Evolutionary conservation across 257 asterid genomes (phyloP).

Genomic region (Cynanchum wilfordii): DNA sequence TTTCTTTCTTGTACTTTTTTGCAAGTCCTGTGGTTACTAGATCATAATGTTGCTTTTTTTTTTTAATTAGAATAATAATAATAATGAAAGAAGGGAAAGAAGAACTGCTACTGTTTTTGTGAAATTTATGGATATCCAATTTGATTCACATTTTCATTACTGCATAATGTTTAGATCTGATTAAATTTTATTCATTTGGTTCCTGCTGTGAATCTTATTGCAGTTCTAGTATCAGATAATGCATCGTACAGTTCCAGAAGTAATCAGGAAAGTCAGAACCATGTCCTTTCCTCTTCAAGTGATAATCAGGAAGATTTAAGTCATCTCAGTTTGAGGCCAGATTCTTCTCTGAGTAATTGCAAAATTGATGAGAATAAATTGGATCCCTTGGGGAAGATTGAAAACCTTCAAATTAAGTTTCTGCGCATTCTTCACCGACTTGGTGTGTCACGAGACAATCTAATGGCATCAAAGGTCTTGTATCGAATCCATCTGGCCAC

Average conservation of each 20-base stretch:
- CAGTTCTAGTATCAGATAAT: conserved; percentile 39
- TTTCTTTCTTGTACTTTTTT: background rate
- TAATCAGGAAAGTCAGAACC: conserved; percentile 13
- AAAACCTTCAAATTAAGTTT: conserved; percentile 67
- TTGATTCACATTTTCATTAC: background rate
- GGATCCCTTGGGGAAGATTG: conserved; percentile 63
- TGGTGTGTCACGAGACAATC: conserved; percentile 49
- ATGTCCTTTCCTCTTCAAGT: conserved; percentile 29
- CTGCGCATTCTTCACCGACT: conserved; percentile 61
- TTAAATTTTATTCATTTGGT: conserved; percentile 40
- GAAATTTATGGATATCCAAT: background rate
- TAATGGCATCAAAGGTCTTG: conserved; percentile 71
- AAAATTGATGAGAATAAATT: conserved; percentile 37
- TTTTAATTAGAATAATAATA: background rate
- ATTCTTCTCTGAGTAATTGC: conserved; percentile 34
- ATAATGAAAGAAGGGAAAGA: background rate
- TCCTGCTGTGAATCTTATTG: conserved; percentile 34
- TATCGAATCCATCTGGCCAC: conserved; percentile 87
- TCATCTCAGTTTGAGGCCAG: conserved; percentile 32
- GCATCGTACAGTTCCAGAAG: conserved; percentile 17
- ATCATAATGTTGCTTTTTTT: background rate
- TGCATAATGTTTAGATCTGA: conserved; percentile 6
- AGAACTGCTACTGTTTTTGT: background rate
- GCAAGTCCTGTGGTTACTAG: background rate
- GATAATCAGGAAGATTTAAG: conserved; percentile 40